Percentiles rank a stretch among this genome's conserved stretches.
Evolutionary conservation across 192 early-diverging fungal species (phyloP).

Genomic region (Backusella australiensis): DNA sequence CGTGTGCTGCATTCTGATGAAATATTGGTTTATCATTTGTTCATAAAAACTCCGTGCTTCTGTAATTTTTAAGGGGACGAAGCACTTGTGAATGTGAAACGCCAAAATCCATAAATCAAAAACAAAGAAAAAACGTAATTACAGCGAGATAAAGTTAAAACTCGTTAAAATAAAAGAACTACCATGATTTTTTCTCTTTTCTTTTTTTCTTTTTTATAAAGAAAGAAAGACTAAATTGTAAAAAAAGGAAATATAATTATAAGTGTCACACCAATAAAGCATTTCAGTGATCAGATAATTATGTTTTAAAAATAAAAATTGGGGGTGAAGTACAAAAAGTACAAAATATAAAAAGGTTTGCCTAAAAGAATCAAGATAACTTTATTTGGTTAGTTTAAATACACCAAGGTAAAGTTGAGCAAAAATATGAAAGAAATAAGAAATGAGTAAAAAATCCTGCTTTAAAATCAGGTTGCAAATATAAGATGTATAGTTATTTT

Average conservation of each 20-base stretch:
- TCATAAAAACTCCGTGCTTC: background rate
- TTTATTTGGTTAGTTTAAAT: background rate
- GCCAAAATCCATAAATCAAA: background rate
- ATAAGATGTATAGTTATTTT: background rate
- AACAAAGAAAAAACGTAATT: background rate
- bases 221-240: background rate
- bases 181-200: background rate
- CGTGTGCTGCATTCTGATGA: background rate
- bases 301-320: background rate
- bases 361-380: background rate
- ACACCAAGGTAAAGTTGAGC: background rate
- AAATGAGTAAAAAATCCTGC: background rate
- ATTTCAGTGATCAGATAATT: constrained; percentile 4
- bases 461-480: background rate
- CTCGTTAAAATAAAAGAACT: background rate
- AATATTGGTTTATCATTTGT: background rate
- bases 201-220: background rate
- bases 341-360: background rate
- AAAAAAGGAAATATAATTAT: background rate
- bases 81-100: background rate
- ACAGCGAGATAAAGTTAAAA: background rate
- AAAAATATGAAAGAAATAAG: background rate
- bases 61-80: background rate
- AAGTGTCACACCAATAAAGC: constrained; percentile 2
- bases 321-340: background rate